Conservation (phyloP, 345 rosid genomes). For the Salix udensis region DNA sequence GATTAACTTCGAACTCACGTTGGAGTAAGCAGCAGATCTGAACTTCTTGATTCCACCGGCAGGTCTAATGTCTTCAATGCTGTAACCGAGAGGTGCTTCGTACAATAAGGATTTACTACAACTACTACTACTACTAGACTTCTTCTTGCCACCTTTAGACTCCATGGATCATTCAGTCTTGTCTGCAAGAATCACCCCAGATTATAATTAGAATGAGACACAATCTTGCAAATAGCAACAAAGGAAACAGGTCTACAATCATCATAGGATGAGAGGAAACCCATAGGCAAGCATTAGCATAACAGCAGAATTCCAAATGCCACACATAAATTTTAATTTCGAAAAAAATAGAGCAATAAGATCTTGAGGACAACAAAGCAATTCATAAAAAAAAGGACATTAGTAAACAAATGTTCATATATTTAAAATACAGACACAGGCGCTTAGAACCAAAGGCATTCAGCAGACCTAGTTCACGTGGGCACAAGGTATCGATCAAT, state of each 20-base stretch:
- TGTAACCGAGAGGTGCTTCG: constrained; percentile 36
- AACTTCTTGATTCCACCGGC: constrained; percentile 34
- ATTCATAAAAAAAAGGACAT: background rate
- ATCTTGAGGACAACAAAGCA: background rate
- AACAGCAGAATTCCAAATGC: background rate
- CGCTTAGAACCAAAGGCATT: background rate
- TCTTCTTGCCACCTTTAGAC: constrained; percentile 34
- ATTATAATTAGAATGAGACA: background rate
- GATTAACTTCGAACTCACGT: constrained; percentile 19
- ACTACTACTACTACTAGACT: constrained; percentile 28
- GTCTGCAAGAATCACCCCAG: background rate
- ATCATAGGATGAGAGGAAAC: background rate
- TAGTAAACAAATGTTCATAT: background rate
- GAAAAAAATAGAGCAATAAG: background rate
- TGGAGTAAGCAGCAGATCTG: constrained; percentile 36
- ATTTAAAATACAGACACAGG: background rate
- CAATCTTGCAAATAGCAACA: background rate
- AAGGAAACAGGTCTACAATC: background rate
- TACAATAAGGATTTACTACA: constrained; percentile 25
- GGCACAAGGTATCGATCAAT: no score
- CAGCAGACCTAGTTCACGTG: background rate
- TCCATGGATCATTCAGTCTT: constrained; percentile 33
- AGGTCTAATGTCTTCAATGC: constrained; percentile 34
- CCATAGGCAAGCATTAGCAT: background rate
- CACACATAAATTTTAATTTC: background rate